A percentile compares a stretch with the other conserved stretches of the same genome.
phyloP scores from a whole-genome alignment of 139 green algal genomes.

The Micromonas commoda region DNA sequence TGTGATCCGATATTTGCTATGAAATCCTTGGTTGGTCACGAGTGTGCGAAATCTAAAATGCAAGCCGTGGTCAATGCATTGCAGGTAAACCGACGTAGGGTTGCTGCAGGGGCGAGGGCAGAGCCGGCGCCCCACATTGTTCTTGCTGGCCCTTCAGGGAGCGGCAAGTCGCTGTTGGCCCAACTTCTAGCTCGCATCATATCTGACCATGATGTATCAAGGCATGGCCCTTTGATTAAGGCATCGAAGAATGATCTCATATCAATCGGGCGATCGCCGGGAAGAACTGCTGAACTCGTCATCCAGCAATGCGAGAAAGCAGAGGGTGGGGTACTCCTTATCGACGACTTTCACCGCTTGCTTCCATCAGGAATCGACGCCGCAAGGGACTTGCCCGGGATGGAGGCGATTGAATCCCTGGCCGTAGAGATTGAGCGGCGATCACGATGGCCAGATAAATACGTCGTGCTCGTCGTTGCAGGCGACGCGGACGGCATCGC shows the following conservation, averaged over 20 bases:
- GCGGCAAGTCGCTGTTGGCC: not conserved
- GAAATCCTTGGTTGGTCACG: not conserved
- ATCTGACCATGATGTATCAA: not conserved
- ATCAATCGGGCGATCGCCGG: not conserved
- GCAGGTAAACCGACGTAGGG: not conserved
- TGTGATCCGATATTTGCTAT: not conserved
- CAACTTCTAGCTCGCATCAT: not conserved
- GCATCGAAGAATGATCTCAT: not conserved
- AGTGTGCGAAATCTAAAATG: not conserved
- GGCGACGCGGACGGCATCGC: not conserved
- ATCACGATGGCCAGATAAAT: not conserved
- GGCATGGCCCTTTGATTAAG: not conserved
- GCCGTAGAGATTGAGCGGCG: not conserved
- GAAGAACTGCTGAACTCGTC: not conserved
- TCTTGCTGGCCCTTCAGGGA: not conserved
- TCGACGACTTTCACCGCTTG: not conserved
- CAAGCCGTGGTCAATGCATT: not conserved
- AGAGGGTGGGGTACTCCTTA: not conserved
- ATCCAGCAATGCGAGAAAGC: not conserved
- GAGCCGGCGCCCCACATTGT: not conserved
- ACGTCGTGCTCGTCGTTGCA: not conserved
- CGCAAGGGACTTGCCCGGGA: not conserved
- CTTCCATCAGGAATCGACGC: not conserved
- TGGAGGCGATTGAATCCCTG: not conserved
- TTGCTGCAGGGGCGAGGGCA: not conserved